Percentiles rank a stretch among this genome's conserved stretches.
Conservation (phyloP, 257 asterid genomes). For the Solanum phureja region DNA sequence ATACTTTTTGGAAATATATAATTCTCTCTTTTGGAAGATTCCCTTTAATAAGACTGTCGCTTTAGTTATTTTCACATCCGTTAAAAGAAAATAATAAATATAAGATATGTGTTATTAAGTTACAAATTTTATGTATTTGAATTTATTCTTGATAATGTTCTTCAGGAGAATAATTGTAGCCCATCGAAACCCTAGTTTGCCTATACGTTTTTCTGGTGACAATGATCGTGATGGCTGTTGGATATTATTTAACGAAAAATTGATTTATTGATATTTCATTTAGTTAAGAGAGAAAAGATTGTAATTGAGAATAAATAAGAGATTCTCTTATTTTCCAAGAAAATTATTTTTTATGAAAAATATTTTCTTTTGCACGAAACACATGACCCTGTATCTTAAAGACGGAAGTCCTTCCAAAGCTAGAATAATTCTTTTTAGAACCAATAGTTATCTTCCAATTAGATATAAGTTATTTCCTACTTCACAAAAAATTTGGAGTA, state of each 20-base stretch:
- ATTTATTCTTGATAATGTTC: neutral
- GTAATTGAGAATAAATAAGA: no score
- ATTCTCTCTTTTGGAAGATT: neutral
- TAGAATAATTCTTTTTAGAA: neutral
- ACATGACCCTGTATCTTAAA: neutral
- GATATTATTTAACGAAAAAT: no score
- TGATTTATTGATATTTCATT: neutral
- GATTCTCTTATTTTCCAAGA: fast-evolving
- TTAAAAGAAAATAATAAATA: no score
- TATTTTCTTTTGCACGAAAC: fast-evolving
- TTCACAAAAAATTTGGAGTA: neutral
- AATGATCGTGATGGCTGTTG: neutral
- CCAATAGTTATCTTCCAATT: neutral
- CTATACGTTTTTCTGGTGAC: fast-evolving
- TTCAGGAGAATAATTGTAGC: neutral
- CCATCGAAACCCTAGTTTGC: neutral
- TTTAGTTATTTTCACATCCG: no score
- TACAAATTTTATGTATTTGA: neutral
- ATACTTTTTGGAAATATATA: neutral
- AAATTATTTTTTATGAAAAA: no score
- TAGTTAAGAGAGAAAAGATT: neutral
- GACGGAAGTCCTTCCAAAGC: neutral
- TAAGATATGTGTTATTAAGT: no score
- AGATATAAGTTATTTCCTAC: neutral
- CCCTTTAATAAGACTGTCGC: neutral